These are phyloP conservation scores for Meredithiella fracta DNA, from an alignment of 2,329 filamentous ascomycete species.

Conservation along the genomic window DNA sequence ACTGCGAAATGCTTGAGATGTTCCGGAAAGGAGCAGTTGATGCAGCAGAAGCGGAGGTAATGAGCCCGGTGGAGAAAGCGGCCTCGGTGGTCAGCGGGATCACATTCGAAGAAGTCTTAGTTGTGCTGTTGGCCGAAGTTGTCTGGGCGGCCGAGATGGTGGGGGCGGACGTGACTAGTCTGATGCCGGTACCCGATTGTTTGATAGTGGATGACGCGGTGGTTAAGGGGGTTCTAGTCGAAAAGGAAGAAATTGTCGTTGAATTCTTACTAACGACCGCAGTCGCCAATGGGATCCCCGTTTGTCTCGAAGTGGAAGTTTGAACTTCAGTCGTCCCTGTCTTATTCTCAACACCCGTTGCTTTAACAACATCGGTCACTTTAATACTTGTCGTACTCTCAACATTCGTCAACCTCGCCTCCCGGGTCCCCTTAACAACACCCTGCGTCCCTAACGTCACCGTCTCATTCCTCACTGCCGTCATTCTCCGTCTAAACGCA, in stretches of 20 bases:
- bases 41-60: background rate
- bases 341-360: background rate
- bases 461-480: background rate
- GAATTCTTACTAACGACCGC: background rate
- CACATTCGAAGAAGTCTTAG: background rate
- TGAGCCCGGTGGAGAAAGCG: background rate
- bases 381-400: background rate
- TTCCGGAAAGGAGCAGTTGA: background rate
- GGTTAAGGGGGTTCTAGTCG: too few species aligned
- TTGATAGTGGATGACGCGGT: too few species aligned
- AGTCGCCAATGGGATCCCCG: background rate
- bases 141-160: background rate
- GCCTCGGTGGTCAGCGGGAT: background rate
- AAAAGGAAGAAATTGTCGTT: background rate
- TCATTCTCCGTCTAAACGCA: slow-evolving; percentile 1
- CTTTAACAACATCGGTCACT: background rate
- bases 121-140: background rate
- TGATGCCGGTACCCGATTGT: background rate
- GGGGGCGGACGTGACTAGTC: background rate
- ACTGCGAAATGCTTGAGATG: background rate
- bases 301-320: too few species aligned
- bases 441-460: background rate
- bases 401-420: background rate
- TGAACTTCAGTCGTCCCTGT: too few species aligned
- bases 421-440: background rate